A percentile compares a stretch with the other conserved stretches of the same genome.
These are phyloP conservation scores for Dryas alaskensis DNA, from an alignment of 306 rosid species.

Conservation along the genomic window DNA sequence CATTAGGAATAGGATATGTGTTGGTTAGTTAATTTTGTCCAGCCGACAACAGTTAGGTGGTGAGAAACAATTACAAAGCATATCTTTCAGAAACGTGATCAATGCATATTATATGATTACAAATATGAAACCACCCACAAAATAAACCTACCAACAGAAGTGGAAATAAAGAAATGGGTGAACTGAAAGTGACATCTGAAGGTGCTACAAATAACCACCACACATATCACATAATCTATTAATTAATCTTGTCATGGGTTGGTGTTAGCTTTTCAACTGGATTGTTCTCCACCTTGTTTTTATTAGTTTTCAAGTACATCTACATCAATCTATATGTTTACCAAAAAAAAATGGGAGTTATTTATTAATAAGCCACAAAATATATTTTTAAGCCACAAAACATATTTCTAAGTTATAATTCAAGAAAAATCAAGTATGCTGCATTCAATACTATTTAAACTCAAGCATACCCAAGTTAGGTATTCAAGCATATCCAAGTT, in stretches of 20 bases:
- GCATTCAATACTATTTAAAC: too few species aligned
- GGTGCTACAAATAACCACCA: neutral
- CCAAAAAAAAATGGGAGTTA: too few species aligned
- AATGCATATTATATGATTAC: neutral
- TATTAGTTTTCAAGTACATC: neutral
- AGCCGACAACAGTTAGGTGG: neutral
- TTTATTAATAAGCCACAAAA: too few species aligned
- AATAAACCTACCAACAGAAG: neutral
- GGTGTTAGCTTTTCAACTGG: neutral
- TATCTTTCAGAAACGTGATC: neutral
- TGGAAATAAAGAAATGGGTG: conserved; percentile 1
- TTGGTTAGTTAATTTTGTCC: neutral
- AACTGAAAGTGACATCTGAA: neutral
- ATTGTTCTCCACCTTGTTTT: too few species aligned
- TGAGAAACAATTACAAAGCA: neutral
- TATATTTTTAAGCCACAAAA: too few species aligned
- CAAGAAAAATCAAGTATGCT: too few species aligned
- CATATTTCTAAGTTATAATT: too few species aligned
- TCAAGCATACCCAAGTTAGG: too few species aligned
- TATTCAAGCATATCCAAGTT: too few species aligned
- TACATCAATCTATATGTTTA: neutral
- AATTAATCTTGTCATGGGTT: neutral
- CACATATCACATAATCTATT: neutral
- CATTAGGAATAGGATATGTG: neutral
- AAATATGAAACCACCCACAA: neutral